A percentile compares a stretch with the other conserved stretches of the same genome.
phyloP scores from a whole-genome alignment of 768 basidiomycete genomes.

The Serendipita indica region DNA sequence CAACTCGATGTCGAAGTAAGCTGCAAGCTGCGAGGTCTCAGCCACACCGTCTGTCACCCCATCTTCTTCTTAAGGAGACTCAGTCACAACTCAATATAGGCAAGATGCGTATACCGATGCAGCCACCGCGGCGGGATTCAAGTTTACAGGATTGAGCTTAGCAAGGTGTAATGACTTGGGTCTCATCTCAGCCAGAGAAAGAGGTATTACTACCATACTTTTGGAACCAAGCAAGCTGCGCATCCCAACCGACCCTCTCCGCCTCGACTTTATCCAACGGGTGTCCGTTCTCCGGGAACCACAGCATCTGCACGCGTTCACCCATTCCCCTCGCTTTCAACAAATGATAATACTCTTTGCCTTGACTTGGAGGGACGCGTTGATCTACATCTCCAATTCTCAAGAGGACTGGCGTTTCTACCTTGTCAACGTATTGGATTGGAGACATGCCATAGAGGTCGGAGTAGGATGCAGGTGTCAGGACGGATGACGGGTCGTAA shows the following conservation, averaged over 20 bases:
- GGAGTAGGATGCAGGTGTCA: slow-evolving; percentile 33
- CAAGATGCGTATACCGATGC: too few relatives aligned
- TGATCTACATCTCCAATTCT: slow-evolving; percentile 46
- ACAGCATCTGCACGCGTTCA: slow-evolving; percentile 37
- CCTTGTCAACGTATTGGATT: slow-evolving; percentile 35
- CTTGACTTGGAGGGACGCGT: slow-evolving; percentile 48
- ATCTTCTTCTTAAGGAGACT: too few relatives aligned
- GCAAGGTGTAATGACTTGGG: too few relatives aligned
- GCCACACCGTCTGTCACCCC: too few relatives aligned
- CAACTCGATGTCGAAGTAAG: too few relatives aligned
- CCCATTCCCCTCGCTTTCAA: slow-evolving; percentile 29
- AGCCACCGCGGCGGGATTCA: too few relatives aligned
- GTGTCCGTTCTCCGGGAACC: slow-evolving; percentile 49
- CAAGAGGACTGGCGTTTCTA: slow-evolving; percentile 40
- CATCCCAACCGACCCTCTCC: slow-evolving; percentile 24
- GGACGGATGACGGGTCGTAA: slow-evolving; percentile 24
- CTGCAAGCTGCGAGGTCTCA: too few relatives aligned
- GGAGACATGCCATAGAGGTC: slow-evolving; percentile 39
- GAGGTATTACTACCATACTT: background rate
- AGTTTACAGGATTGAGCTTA: too few relatives aligned
- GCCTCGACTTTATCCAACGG: slow-evolving; percentile 50
- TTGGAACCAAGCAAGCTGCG: background rate
- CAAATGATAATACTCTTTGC: slow-evolving; percentile 48
- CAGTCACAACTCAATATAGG: too few relatives aligned
- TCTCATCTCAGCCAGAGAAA: too few relatives aligned